phyloP scores from a whole-genome alignment of 495 filamentous ascomycete genomes.

The Xylaria palmicola region DNA sequence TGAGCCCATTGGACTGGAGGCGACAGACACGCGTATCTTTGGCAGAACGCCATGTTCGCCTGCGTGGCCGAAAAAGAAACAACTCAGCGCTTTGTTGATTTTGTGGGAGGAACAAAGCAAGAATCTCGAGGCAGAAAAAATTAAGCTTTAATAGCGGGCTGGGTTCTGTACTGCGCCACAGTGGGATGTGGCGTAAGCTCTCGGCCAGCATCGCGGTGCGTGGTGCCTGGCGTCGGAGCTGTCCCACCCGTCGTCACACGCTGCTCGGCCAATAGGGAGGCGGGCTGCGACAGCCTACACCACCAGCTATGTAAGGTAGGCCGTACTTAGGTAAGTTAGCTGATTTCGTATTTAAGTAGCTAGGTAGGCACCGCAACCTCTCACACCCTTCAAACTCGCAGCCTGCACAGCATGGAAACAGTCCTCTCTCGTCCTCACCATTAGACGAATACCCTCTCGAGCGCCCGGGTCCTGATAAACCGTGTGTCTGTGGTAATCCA shows the following conservation, averaged over 20 bases:
- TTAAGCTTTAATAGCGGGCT: constrained; percentile 21
- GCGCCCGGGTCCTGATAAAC: background rate
- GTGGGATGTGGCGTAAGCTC: background rate
- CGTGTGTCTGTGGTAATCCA: background rate
- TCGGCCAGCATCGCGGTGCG: background rate
- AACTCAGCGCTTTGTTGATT: constrained; percentile 24
- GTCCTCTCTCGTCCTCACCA: constrained; percentile 5
- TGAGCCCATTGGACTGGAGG: background rate
- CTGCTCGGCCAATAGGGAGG: background rate
- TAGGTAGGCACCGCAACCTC: constrained; percentile 1
- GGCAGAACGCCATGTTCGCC: background rate
- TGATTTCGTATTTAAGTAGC: constrained; percentile 2
- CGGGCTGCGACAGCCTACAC: background rate
- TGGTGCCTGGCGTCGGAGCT: background rate
- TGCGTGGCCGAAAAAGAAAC: background rate
- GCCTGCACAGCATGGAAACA: background rate
- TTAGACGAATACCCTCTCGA: background rate
- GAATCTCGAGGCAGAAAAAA: constrained; percentile 31
- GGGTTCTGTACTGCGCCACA: constrained; percentile 8
- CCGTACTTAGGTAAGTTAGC: no score
- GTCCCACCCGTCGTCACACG: background rate
- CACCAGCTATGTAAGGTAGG: background rate
- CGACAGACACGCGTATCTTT: background rate
- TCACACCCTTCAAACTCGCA: background rate
- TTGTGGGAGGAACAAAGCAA: constrained; percentile 25